Evolutionary conservation across 345 rosid species (phyloP), one percentile per base, ranked within the genome.

Genomic region (Streptanthus diversifolius): DNA sequence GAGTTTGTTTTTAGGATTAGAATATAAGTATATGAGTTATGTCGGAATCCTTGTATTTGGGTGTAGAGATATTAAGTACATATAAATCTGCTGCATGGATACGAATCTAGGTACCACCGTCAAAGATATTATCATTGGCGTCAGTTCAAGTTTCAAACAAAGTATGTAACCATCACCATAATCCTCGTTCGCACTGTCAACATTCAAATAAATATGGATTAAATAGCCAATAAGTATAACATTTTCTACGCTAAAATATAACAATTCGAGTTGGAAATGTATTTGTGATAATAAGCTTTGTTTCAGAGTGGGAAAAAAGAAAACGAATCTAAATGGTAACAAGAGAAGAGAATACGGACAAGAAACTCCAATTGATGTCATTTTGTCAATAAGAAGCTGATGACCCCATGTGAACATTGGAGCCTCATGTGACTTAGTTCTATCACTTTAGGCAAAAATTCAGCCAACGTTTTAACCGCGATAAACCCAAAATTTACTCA

Each of bases 351-450:
- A 52, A 71, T 70, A 70, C 39, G 9, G 76, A 77, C 80, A 77
- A 77, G 57, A 22, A 56, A 40, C 48, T 24, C 32, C 75, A 70
- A 77, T 70, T 56, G 71, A 71, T 64, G 76, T 48, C 41, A 70
- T 54, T 73, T 76, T 76, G 80, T 76, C 76, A 76, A 76, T 17
- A 63, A 70, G 66, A 76, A 70, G 71, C 70, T 56, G 66, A 69
- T 37, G 80, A 14, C 75, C 76, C 76, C 76, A 77, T 77, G 80
- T 77, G 80, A 77, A 75, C 79, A 75, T 75, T 75, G 14, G 41
- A 57, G 72, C 57, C 39, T 77, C 80, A 70, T 77, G 80, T 77
- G 80, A 77, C 71, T 63, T 70, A 39, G 29, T 47, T 44, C 41
- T 63, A 63, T 64, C 80, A 48, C 63, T 77, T 77, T 70, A 1